A percentile compares a stretch with the other conserved stretches of the same genome.
Evolutionary conservation across 306 rosid species (phyloP).

Genomic region (Herpetospermum pedunculosum): DNA sequence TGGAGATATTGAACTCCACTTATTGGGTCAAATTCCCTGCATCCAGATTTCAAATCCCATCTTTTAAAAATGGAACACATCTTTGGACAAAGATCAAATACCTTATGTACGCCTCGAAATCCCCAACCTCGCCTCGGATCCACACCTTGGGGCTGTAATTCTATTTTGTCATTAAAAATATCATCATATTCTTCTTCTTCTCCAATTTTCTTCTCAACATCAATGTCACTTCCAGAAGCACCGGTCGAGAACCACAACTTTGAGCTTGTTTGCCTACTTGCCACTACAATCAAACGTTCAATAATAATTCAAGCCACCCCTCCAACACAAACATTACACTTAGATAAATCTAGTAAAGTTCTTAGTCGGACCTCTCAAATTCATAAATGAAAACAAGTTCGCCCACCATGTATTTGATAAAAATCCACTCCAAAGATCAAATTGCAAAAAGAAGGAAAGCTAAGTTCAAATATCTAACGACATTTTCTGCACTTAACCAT

Average conservation of each 20-base stretch:
- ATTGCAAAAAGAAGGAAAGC: background rate
- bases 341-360: background rate
- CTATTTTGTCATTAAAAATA: slow-evolving; percentile 31
- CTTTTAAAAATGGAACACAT: background rate
- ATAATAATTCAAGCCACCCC: background rate
- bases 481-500: background rate
- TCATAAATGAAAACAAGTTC: background rate
- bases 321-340: background rate
- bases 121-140: slow-evolving; percentile 87
- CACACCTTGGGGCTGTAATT: slow-evolving; percentile 57
- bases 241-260: slow-evolving; percentile 36
- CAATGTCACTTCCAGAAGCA: slow-evolving; percentile 18
- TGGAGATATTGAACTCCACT: background rate
- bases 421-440: background rate
- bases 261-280: slow-evolving; percentile 21
- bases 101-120: slow-evolving; percentile 96
- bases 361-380: background rate
- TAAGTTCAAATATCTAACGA: background rate
- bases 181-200: slow-evolving; percentile 37
- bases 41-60: background rate
- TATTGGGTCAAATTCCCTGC: background rate
- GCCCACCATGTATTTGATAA: background rate
- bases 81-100: slow-evolving; percentile 16
- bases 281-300: slow-evolving; percentile 25
- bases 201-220: slow-evolving; percentile 5